Percentiles rank a stretch among this genome's conserved stretches.
phyloP scores from a whole-genome alignment of 176 grass and related monocot genomes.

The Eleusine coracana region DNA sequence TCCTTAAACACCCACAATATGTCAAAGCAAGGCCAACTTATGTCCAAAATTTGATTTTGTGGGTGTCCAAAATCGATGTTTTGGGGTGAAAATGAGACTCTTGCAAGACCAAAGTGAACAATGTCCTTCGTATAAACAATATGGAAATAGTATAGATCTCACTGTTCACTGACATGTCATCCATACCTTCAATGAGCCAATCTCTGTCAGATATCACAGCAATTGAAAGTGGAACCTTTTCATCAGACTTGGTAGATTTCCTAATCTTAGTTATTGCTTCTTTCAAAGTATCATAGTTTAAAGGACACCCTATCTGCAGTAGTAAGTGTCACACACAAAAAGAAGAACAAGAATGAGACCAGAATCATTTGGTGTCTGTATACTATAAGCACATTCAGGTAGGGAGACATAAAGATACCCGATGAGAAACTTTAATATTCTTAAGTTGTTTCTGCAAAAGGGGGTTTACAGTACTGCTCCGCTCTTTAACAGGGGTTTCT shows the following conservation, averaged over 20 bases:
- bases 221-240: constrained; percentile 70
- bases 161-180: background rate
- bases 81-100: background rate
- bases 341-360: constrained; percentile 11
- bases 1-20: background rate
- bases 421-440: constrained; percentile 83
- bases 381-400: background rate
- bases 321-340: constrained; percentile 32
- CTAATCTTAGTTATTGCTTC: constrained; percentile 69
- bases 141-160: constrained; percentile 2
- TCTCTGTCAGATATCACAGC: constrained; percentile 89
- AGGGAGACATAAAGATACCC: constrained; percentile 48
- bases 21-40: background rate
- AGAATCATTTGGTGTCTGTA: constrained; percentile 1
- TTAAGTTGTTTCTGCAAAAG: constrained; percentile 75
- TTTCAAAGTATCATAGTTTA: constrained; percentile 91
- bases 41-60: background rate
- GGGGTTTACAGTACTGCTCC: constrained; percentile 67
- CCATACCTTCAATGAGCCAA: constrained; percentile 81
- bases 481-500: constrained; percentile 81
- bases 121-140: background rate
- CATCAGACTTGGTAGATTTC: constrained; percentile 50
- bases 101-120: background rate
- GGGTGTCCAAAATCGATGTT: background rate
- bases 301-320: constrained; percentile 78